These are phyloP conservation scores for Solanum arcanum DNA, from an alignment of 257 asterid species.

Conservation along the genomic window DNA sequence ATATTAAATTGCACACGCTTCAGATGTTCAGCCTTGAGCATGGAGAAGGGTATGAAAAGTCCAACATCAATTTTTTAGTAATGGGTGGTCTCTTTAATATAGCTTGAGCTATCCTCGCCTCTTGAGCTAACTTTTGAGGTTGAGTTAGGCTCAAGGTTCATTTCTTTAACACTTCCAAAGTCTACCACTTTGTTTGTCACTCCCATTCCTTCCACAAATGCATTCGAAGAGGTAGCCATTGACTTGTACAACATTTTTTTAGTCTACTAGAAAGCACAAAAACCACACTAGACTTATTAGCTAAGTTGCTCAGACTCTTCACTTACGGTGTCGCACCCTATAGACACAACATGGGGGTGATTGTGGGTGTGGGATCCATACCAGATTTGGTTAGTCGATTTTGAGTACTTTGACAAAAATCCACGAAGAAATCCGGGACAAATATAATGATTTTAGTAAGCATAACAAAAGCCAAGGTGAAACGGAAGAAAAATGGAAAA, in stretches of 20 bases:
- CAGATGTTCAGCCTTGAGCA: background rate
- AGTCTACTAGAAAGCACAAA: background rate
- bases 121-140: too few relatives aligned
- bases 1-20: background rate
- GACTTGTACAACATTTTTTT: background rate
- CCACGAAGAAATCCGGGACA: background rate
- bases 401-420: background rate
- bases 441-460: background rate
- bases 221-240: background rate
- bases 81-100: background rate
- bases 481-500: background rate
- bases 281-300: background rate
- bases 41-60: background rate
- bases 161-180: background rate
- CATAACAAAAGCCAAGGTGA: background rate
- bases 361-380: background rate
- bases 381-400: background rate
- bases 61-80: background rate
- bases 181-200: background rate
- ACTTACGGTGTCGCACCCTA: background rate
- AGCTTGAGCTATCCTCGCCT: background rate
- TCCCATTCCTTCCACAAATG: background rate
- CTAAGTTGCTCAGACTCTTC: background rate
- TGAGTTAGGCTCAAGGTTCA: background rate
- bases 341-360: background rate